These are phyloP conservation scores for Pseudonitzschia delicatissima DNA, from an alignment of 108 stramenopile genomes.

Conservation along the genomic window DNA sequence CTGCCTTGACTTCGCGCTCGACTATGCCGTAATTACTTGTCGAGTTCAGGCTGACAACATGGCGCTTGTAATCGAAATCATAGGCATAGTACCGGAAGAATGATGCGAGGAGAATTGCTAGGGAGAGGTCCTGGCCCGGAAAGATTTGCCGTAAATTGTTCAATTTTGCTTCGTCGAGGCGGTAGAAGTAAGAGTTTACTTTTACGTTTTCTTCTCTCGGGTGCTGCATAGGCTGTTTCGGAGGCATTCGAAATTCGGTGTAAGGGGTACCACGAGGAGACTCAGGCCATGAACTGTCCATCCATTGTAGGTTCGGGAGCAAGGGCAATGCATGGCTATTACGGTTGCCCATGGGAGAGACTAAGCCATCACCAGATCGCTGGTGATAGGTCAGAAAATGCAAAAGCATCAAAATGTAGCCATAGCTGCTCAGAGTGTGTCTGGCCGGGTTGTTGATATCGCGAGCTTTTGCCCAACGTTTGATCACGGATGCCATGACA, in stretches of 20 bases:
- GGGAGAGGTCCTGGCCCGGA: conserved; percentile 55
- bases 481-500: conserved; percentile 90
- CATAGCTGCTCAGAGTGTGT: conserved; percentile 96
- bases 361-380: conserved; percentile 52
- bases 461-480: conserved; percentile 93
- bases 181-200: conserved; percentile 84
- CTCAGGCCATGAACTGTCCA: conserved; percentile 76
- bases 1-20: conserved; percentile 89
- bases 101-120: conserved; percentile 83
- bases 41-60: conserved; percentile 75
- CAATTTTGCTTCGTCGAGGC: conserved; percentile 34
- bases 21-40: conserved; percentile 45
- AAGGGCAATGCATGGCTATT: conserved; percentile 44
- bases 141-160: conserved; percentile 49
- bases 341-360: conserved; percentile 17
- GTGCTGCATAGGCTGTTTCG: conserved; percentile 58
- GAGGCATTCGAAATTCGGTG: conserved; percentile 46
- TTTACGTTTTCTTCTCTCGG: conserved; percentile 58
- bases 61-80: conserved; percentile 87
- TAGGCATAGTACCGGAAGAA: conserved; percentile 92
- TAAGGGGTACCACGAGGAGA: conserved; percentile 50
- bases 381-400: conserved; percentile 89
- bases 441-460: conserved; percentile 93
- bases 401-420: conserved; percentile 93
- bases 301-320: conserved; percentile 93